These are phyloP conservation scores for Pseudogymnoascus destructans DNA, from an alignment of 2,329 filamentous ascomycete species.

Conservation along the genomic window DNA sequence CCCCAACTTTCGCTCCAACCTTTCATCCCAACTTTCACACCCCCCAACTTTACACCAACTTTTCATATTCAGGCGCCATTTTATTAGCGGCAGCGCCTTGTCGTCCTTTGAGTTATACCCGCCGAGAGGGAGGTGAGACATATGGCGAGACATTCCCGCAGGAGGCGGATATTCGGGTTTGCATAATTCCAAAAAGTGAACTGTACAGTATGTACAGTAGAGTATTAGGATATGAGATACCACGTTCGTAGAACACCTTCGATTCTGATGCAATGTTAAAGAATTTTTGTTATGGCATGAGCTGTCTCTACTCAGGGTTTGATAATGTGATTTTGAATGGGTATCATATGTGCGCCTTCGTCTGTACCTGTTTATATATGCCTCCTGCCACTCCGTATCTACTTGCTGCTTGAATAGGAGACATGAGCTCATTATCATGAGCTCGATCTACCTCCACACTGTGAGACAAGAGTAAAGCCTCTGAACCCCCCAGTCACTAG, in stretches of 20 bases:
- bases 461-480: neutral
- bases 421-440: neutral
- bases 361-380: neutral
- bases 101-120: slow-evolving; percentile 7
- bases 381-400: neutral
- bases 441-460: neutral
- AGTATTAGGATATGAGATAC: slow-evolving; percentile 8
- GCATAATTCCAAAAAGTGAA: slow-evolving; percentile 4
- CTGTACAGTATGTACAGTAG: slow-evolving; percentile 8
- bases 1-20: neutral
- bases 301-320: neutral
- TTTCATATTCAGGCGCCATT: slow-evolving; percentile 7
- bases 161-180: slow-evolving; percentile 4
- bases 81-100: slow-evolving; percentile 5
- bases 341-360: neutral
- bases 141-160: slow-evolving; percentile 2
- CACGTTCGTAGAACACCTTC: slow-evolving; percentile 7
- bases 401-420: no score
- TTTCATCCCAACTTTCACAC: neutral
- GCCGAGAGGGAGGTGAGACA: slow-evolving; percentile 4
- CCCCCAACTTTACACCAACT: slow-evolving; percentile 1
- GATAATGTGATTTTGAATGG: neutral
- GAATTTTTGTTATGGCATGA: neutral
- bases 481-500: neutral
- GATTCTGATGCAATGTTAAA: slow-evolving; percentile 5